Percentiles rank a stretch among this genome's conserved stretches.
These are phyloP conservation scores for Sclerospora graminicola DNA, from an alignment of 352 stramenopile species.

Conservation along the genomic window DNA sequence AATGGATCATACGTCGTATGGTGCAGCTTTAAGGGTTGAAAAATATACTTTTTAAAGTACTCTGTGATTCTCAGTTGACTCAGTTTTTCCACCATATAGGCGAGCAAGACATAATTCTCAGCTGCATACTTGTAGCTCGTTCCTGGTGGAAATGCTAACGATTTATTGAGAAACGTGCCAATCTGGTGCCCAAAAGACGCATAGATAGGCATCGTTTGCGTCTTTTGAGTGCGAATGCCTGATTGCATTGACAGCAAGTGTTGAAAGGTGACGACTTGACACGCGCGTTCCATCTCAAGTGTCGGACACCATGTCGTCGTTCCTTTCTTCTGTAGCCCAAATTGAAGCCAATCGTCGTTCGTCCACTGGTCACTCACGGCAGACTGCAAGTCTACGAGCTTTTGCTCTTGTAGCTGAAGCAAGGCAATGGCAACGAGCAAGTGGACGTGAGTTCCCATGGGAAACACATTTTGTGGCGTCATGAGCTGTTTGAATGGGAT, in stretches of 20 bases:
- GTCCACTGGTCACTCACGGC: slow-evolving; percentile 30
- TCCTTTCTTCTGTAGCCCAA: slow-evolving; percentile 33
- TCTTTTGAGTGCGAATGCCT: slow-evolving; percentile 19
- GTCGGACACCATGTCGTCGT: slow-evolving; percentile 42
- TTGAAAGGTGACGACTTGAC: slow-evolving; percentile 46
- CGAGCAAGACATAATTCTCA: slow-evolving; percentile 44
- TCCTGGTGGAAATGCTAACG: slow-evolving; percentile 38
- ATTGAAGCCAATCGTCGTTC: slow-evolving; percentile 29
- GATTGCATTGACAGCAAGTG: slow-evolving; percentile 60
- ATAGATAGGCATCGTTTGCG: slow-evolving; percentile 6
- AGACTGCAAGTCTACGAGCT: slow-evolving; percentile 21
- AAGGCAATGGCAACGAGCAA: slow-evolving; percentile 43
- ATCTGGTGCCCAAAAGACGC: slow-evolving; percentile 26
- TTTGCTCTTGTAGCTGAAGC: slow-evolving; percentile 48
- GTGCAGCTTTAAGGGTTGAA: slow-evolving; percentile 21
- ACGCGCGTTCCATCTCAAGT: slow-evolving; percentile 12
- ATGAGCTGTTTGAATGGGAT: slow-evolving; percentile 40
- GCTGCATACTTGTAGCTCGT: slow-evolving; percentile 42
- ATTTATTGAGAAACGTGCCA: slow-evolving; percentile 36
- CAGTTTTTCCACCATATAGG: slow-evolving; percentile 57
- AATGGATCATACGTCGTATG: slow-evolving; percentile 46
- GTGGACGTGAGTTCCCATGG: slow-evolving; percentile 48
- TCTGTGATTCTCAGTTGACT: slow-evolving; percentile 24
- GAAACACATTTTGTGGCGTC: slow-evolving; percentile 36
- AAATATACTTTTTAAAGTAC: slow-evolving; percentile 37